Evolutionary conservation across 805 yeast species (phyloP), one percentile per base, ranked within the genome.

Genomic region (Ascoidea rubescens): DNA sequence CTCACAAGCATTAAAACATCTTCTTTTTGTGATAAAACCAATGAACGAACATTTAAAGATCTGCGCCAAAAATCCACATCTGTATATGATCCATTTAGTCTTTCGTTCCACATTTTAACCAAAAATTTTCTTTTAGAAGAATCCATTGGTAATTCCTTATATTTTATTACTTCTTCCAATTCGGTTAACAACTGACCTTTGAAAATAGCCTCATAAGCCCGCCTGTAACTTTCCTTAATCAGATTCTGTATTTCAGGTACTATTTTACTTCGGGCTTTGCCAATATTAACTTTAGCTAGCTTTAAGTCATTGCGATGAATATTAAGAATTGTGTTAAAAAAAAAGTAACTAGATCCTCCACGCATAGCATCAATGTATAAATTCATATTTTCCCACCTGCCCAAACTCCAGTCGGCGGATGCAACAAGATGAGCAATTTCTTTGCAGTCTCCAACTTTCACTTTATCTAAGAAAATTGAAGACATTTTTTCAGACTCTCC

Each of bases 61-160:
- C 97, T 74, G 65, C 91, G 97, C 99, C 99, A 93, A n/a, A 90
- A 89, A 68, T 93, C 99, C 50, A 93, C 98, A 68, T 93, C 93
- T 59, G 93, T 77, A 68, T 93, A 99, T 62, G 97, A 89, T 1
- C 98, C 98, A 55, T 87, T 70, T 50, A 93, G 71, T 60, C 99
- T 77, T 50, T 87, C 86, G 62, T 87, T 88, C 99, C 99, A 95
- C 0, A 98, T 91, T 59, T 83, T 80, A 58, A 96, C 75, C 76
- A 93, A 83, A 14, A 80, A 79, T 5, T 73, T 77, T 57, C 93
- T 78, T 59, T 83, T 84, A 48, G 84, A 95, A 0, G 95, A 85
- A 2, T 83, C 83, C 55, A 82, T 89, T 0, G 96, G 93, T 42
- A 88, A 72, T 56, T 83, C 76, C 65, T 93, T 93, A 68, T 91